Base-by-base conservation (phyloP, 192 early-diverging fungal genomes). In the Backusella parvicylindrica region DNA sequence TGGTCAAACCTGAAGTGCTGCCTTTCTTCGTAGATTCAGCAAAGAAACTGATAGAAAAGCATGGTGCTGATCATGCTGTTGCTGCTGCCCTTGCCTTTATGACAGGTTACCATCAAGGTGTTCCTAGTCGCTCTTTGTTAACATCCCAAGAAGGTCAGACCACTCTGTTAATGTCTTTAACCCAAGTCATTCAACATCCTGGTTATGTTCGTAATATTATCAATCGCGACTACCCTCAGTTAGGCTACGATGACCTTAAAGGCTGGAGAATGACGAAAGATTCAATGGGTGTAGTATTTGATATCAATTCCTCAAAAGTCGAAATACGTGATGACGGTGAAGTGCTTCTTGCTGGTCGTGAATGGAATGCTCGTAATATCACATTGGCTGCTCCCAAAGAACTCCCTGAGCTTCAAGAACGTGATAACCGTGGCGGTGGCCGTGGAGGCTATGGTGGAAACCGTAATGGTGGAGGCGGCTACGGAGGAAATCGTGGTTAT, bases 201-300 rank as follows among this genome's bases (percentile, higher is more conserved):
- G 96, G 95, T 26, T 96, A 93, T 76, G 91, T 97, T 76, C 91
- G 92, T 79, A 89, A 89, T 60, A 91, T 93, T 41, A 75, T 95
- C 40, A 88, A 87, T 72, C 89, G 90, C 30, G 76, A 87, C 66
- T 91, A 91, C 76, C 93, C 94, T 6, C 85, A 84, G 33, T 79
- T 98, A 28, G 76, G 81, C 16, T 94, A 91, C 43, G 91, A 91
- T 60, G 94, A 94, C 75, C 89, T 92, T 70, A 86, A 83, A 68
- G 85, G 86, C 68, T 97, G 94, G 94, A 86, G 94, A 40, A 92
- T 97, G 86, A 90, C 87, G 66, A 92, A 89, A 71, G 97, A 98
- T 63, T 87, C 83, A 70, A 85, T 41, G 74, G 92, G 95, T 50
- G 93, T 94, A 18, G 93, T 95, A 21, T 94, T 93, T 49, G 97